Conservation (phyloP, 495 filamentous ascomycete genomes). For the Penicillium atrosanguineum region DNA sequence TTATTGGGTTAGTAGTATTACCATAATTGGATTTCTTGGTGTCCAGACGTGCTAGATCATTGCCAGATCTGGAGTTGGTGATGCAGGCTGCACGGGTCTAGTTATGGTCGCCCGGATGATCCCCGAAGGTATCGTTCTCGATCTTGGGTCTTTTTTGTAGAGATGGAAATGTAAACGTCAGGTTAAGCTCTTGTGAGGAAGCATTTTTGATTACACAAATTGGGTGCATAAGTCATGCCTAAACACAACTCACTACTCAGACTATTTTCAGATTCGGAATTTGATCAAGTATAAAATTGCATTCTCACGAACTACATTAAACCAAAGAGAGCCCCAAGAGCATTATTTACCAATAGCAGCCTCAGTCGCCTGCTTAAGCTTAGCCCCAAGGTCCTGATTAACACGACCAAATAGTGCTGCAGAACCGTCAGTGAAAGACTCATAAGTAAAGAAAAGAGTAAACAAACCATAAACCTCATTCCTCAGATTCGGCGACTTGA, state of each 20-base stretch:
- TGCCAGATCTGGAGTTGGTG: neutral
- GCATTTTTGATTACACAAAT: too few relatives aligned
- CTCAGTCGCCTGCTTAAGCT: neutral
- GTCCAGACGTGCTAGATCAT: neutral
- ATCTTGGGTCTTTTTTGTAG: neutral
- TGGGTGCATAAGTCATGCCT: too few relatives aligned
- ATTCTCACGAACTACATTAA: neutral
- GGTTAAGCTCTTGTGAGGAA: too few relatives aligned
- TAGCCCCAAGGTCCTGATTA: neutral
- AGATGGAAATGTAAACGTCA: too few relatives aligned
- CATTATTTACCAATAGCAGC: neutral
- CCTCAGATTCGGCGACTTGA: constrained; percentile 18
- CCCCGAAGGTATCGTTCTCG: neutral
- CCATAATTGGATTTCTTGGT: neutral
- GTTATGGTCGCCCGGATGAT: neutral
- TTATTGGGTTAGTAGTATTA: neutral
- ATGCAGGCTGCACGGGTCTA: neutral
- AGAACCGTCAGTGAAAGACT: neutral
- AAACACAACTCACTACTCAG: too few relatives aligned
- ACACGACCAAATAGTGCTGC: neutral
- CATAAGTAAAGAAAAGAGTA: neutral
- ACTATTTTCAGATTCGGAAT: neutral
- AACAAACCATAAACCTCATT: constrained; percentile 25
- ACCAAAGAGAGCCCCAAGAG: neutral
- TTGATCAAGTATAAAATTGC: neutral